Evolutionary conservation across 352 stramenopile genomes (phyloP).

Genomic region (Pythium biforme): DNA sequence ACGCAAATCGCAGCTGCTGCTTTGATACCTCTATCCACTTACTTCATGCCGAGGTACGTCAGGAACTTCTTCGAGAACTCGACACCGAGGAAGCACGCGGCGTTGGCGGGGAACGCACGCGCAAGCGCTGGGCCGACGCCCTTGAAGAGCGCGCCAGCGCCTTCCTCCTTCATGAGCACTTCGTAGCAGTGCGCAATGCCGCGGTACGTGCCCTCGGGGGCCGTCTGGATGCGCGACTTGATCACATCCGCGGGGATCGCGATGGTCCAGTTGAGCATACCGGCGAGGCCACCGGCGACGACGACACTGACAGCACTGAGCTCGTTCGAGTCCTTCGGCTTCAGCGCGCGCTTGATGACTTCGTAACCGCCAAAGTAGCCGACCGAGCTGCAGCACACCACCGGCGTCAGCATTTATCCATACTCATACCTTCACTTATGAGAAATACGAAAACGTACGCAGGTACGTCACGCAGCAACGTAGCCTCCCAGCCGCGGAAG

Average conservation of each 20-base stretch:
- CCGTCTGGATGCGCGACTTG: slow-evolving; percentile 96
- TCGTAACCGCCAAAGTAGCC: slow-evolving; percentile 96
- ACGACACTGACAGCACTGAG: slow-evolving; percentile 90
- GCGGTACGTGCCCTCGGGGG: slow-evolving; percentile 93
- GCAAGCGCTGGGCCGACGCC: slow-evolving; percentile 93
- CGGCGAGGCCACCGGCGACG: slow-evolving; percentile 92
- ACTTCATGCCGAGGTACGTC: slow-evolving; percentile 73
- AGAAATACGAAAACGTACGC: slow-evolving; percentile 40
- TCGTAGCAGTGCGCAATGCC: slow-evolving; percentile 91
- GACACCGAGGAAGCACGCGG: slow-evolving; percentile 93
- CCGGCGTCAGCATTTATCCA: not conserved
- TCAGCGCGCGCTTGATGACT: slow-evolving; percentile 88
- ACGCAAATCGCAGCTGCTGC: not conserved
- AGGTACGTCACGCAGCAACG: slow-evolving; percentile 93
- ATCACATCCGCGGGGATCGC: slow-evolving; percentile 95
- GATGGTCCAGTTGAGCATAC: slow-evolving; percentile 94
- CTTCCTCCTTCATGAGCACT: slow-evolving; percentile 94
- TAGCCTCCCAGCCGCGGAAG: slow-evolving; percentile 94
- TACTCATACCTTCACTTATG: not conserved
- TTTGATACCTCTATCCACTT: slow-evolving; percentile 18
- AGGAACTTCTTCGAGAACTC: slow-evolving; percentile 89
- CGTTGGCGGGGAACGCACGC: slow-evolving; percentile 95
- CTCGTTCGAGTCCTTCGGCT: slow-evolving; percentile 73
- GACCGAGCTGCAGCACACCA: slow-evolving; percentile 59
- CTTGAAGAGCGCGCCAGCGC: slow-evolving; percentile 91